A percentile compares a stretch with the other conserved stretches of the same genome.
Evolutionary conservation across 2,329 filamentous ascomycete species (phyloP).

Genomic region (Scopulariopsis brevicaulis): DNA sequence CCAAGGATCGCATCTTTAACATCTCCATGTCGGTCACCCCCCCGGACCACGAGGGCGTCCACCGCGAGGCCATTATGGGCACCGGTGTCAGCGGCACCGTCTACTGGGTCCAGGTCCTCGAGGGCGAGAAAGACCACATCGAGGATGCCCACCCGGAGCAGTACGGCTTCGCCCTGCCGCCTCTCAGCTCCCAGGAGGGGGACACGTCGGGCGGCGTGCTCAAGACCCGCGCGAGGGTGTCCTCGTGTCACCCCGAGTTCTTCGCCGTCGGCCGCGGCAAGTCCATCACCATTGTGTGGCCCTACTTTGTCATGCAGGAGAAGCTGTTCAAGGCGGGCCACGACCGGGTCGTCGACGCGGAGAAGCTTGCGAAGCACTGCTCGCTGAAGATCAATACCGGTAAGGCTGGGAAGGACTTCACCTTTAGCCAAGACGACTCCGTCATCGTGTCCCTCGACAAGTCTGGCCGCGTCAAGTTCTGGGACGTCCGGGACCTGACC

Average conservation of each 20-base stretch:
- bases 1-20: slow-evolving; percentile 90
- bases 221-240: slow-evolving; percentile 89
- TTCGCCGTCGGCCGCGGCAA: slow-evolving; percentile 95
- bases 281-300: slow-evolving; percentile 83
- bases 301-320: slow-evolving; percentile 50
- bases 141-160: slow-evolving; percentile 70
- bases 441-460: slow-evolving; percentile 94
- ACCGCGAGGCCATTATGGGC: slow-evolving; percentile 75
- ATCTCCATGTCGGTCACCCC: slow-evolving; percentile 68
- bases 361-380: slow-evolving; percentile 76
- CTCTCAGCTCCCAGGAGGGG: slow-evolving; percentile 74
- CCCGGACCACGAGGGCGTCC: slow-evolving; percentile 39
- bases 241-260: slow-evolving; percentile 79
- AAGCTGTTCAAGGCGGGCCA: slow-evolving; percentile 52
- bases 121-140: slow-evolving; percentile 67
- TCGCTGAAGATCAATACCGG: slow-evolving; percentile 90
- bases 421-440: slow-evolving; percentile 92
- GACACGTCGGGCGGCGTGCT: slow-evolving; percentile 85
- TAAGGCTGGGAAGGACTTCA: slow-evolving; percentile 97
- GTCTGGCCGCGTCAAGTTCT: slow-evolving; percentile 92
- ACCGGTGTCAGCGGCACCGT: slow-evolving; percentile 92
- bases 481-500: slow-evolving; percentile 81
- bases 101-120: slow-evolving; percentile 83
- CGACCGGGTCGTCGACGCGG: slow-evolving; percentile 68
- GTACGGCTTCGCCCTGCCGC: slow-evolving; percentile 81